Evolutionary conservation across 2,329 filamentous ascomycete species (phyloP).

Genomic region (Endothia cerciana): DNA sequence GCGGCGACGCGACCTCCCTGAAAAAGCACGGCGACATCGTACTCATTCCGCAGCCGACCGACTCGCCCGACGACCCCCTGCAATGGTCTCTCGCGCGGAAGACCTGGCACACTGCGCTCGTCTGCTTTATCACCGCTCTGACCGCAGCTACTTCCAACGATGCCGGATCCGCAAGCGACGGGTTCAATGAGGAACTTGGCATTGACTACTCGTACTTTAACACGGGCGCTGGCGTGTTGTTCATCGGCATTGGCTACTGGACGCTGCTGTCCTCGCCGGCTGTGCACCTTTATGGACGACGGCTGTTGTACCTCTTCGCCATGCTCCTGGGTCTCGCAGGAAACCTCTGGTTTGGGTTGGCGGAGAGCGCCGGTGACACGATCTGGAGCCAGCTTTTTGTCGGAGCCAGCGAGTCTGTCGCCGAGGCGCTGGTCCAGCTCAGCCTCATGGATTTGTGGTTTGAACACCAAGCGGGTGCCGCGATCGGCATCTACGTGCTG

Average conservation of each 20-base stretch:
- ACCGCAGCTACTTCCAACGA: conserved; percentile 61
- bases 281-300: conserved; percentile 58
- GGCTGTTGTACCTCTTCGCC: conserved; percentile 58
- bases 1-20: conserved; percentile 27
- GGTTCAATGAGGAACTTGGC: conserved; percentile 53
- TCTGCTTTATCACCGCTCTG: conserved; percentile 57
- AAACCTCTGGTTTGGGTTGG: conserved; percentile 56
- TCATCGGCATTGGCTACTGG: conserved; percentile 60
- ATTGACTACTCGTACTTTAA: conserved; percentile 49
- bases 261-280: conserved; percentile 56
- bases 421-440: conserved; percentile 60
- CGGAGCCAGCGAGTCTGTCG: conserved; percentile 59
- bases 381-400: conserved; percentile 62
- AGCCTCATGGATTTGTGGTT: conserved; percentile 62
- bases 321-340: conserved; percentile 45
- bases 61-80: conserved; percentile 56
- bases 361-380: conserved; percentile 47
- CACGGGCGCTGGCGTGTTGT: conserved; percentile 60
- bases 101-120: conserved; percentile 54
- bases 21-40: conserved; percentile 48
- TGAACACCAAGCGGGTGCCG: conserved; percentile 58
- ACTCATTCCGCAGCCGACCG: conserved; percentile 57
- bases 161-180: conserved; percentile 55
- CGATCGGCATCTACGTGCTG: conserved; percentile 58
- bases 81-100: conserved; percentile 54